A percentile compares a stretch with the other conserved stretches of the same genome.
These are phyloP conservation scores for Neofusicoccum sp. DNA, from an alignment of 2,329 filamentous ascomycete species.

Conservation along the genomic window DNA sequence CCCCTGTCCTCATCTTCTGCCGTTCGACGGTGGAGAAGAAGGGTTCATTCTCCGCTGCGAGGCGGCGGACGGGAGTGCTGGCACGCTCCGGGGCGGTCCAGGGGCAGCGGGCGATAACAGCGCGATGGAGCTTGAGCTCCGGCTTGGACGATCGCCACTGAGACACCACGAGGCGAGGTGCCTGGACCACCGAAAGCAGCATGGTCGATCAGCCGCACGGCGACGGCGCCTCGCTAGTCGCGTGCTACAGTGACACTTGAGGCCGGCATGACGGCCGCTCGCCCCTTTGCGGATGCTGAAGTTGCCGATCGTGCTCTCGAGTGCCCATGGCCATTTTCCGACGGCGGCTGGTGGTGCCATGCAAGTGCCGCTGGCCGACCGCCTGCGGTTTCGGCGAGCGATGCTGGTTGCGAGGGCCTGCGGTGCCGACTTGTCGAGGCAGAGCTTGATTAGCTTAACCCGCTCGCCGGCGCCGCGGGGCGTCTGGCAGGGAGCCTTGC, in stretches of 20 bases:
- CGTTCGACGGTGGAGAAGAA: neutral
- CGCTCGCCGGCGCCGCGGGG: neutral
- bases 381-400: neutral
- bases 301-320: neutral
- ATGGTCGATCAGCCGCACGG: constrained; percentile 10
- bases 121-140: too few relatives aligned
- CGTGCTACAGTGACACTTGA: neutral
- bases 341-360: neutral
- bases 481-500: neutral
- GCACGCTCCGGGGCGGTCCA: neutral
- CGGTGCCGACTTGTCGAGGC: neutral
- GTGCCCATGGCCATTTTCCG: neutral
- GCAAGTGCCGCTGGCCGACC: neutral
- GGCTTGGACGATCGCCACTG: neutral
- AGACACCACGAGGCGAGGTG: neutral
- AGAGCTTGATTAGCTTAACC: constrained; percentile 10
- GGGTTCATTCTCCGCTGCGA: neutral
- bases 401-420: too few relatives aligned
- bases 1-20: neutral
- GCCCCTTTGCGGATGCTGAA: neutral
- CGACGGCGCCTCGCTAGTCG: neutral
- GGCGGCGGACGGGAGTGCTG: neutral
- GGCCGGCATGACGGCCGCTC: neutral
- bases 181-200: neutral
- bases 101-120: neutral